Base-by-base conservation (phyloP, 2,329 filamentous ascomycete species). In the Trichoderma sp. region DNA sequence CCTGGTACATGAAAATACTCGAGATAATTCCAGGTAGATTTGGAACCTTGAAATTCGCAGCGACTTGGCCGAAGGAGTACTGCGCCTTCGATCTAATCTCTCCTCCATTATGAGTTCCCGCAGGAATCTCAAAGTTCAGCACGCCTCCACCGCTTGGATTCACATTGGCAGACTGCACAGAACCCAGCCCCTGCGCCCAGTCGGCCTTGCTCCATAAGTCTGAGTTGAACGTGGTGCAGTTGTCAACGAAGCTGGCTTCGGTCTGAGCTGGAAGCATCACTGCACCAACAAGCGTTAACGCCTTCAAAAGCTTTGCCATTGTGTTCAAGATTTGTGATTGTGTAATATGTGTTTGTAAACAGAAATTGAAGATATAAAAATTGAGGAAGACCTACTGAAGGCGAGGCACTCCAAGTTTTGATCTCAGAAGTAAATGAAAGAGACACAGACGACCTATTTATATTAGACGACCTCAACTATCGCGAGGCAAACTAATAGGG, bases 131-230 rank as follows among this genome's bases (percentile, higher is more conserved):
- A 21, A 67, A 58, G 64, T 67, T 67, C 1, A 67, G 32, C 7
- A 67, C 64, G 30, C 64, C 64, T 36, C 64, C 64, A 15, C 64
- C 64, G 32, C 64, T 67, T 58, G 64, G 51, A 15, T 57, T 67
- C 7, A 67, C 64, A 21, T 58, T 67, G 5, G 9, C 53, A 57
- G 64, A n/a, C 15, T n/a, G 8, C 32, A 67, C 51, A 14, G 18
- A 58, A 9, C 64, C 64, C 12, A 30, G 51, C 11, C 64, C 64
- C 4, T 24, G 18, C 14, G 32, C 21, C 64, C 64, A 67, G 18
- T 67, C 21, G 9, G 51, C 64, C 15, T 58, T 67, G 4, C 1
- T 43, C 32, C 53, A 67, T 26, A 67, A 30, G 24, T 21, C 21
- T 6, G 64, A 28, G 11, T 67, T 15, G 11, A 67, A 67, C 6